These are phyloP conservation scores for Monosporascus ibericus DNA, from an alignment of 2,329 filamentous ascomycete species.

Conservation along the genomic window DNA sequence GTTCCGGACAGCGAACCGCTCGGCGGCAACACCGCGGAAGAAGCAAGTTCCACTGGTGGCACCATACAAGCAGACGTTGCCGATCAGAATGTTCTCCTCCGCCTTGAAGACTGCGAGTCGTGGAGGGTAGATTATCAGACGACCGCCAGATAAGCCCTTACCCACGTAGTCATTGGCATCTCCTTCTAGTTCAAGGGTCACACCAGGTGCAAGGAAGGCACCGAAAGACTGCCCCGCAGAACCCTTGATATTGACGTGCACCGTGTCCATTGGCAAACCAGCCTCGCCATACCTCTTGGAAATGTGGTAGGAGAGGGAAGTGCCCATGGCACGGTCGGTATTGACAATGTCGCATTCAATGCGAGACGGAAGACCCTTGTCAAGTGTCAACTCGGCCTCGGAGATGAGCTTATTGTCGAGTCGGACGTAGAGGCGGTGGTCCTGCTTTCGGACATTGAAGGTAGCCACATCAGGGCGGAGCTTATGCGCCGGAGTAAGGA, in stretches of 20 bases:
- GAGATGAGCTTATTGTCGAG: conserved; percentile 97
- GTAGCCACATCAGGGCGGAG: conserved; percentile 90
- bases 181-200: conserved; percentile 91
- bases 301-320: conserved; percentile 92
- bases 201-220: conserved; percentile 86
- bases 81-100: conserved; percentile 90
- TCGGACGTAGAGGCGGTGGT: conserved; percentile 86
- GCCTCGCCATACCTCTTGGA: conserved; percentile 87
- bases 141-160: conserved; percentile 89
- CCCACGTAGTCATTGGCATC: conserved; percentile 96
- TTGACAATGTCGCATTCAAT: conserved; percentile 97
- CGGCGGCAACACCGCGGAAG: conserved; percentile 94
- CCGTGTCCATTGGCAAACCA: conserved; percentile 84
- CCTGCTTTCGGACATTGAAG: conserved; percentile 97
- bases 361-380: conserved; percentile 86
- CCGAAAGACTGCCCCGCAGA: conserved; percentile 96
- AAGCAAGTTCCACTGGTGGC: conserved; percentile 86
- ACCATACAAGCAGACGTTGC: conserved; percentile 93
- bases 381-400: conserved; percentile 87
- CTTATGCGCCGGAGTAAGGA: conserved; percentile 92
- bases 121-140: conserved; percentile 88
- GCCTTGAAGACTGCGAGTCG: conserved; percentile 88
- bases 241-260: conserved; percentile 93
- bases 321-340: conserved; percentile 89
- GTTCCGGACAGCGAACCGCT: conserved; percentile 95